phyloP scores from a whole-genome alignment of 306 rosid genomes.

The Lathyrus sativus region DNA sequence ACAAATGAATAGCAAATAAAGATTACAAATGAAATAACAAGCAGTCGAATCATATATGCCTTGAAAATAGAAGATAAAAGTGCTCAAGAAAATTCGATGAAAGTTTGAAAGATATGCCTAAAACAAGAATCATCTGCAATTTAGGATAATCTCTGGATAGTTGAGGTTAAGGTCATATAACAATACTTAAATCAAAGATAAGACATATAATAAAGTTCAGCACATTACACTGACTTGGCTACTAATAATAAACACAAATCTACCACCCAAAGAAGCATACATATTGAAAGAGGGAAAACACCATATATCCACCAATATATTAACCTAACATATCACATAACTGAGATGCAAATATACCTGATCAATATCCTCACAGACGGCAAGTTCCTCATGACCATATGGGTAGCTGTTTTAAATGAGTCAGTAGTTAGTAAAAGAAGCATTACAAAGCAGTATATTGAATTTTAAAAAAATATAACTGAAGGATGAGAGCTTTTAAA shows the following conservation, averaged over 20 bases:
- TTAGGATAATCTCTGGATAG: conserved; percentile 1
- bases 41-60: not conserved
- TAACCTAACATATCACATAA: conserved; percentile 12
- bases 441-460: conserved; percentile 32
- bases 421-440: conserved; percentile 26
- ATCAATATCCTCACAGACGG: conserved; percentile 92
- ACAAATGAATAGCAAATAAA: conserved; percentile 22
- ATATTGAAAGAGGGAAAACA: conserved; percentile 21
- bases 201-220: not conserved
- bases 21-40: conserved; percentile 22
- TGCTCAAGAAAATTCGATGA: not conserved
- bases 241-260: conserved; percentile 25
- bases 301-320: conserved; percentile 5
- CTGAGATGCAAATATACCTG: conserved; percentile 65
- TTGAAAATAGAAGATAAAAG: not conserved
- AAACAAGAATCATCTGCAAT: not conserved
- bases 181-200: not conserved
- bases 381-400: conserved; percentile 95
- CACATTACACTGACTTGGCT: conserved; percentile 1
- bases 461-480: conserved; percentile 17
- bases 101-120: not conserved
- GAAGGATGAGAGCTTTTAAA: conserved; percentile 45
- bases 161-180: conserved; percentile 18
- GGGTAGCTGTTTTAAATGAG: conserved; percentile 67
- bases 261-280: conserved; percentile 2